Conservation (phyloP, 2,329 filamentous ascomycete species). For the Plenodomus lindquistii region DNA sequence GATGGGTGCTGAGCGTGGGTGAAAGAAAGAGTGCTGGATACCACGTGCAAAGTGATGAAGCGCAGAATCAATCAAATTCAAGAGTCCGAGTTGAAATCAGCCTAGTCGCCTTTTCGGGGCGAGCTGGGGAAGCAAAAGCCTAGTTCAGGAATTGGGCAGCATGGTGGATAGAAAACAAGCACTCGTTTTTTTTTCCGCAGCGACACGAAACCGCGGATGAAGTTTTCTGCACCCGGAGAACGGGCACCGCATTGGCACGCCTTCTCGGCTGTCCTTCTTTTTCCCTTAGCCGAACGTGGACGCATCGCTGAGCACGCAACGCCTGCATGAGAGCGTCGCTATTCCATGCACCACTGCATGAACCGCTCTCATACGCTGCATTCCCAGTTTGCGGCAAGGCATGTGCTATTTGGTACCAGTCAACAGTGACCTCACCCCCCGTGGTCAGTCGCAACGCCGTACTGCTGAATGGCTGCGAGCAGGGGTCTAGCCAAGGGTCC, state of each 20-base stretch:
- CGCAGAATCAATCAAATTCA: slow-evolving; percentile 4
- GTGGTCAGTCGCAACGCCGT: slow-evolving; percentile 9
- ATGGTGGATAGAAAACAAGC: slow-evolving; percentile 31
- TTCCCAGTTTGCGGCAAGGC: slow-evolving; percentile 1
- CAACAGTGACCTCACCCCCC: background rate
- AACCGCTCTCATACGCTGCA: background rate
- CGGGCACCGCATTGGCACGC: slow-evolving; percentile 1
- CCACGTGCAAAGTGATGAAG: background rate
- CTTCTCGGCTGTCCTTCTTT: slow-evolving; percentile 18
- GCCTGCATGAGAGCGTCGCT: background rate
- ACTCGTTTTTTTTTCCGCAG: slow-evolving; percentile 12
- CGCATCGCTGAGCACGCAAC: background rate
- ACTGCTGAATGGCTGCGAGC: slow-evolving; percentile 12
- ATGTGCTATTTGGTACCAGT: background rate
- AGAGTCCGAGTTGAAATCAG: slow-evolving; percentile 4
- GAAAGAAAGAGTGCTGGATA: background rate
- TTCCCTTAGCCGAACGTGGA: slow-evolving; percentile 9
- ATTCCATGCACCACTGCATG: slow-evolving; percentile 14
- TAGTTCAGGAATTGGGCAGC: slow-evolving; percentile 38
- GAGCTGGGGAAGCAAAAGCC: slow-evolving; percentile 21
- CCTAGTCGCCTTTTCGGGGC: slow-evolving; percentile 9
- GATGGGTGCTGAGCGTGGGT: background rate
- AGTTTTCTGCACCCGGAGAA: slow-evolving; percentile 28
- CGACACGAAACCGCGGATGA: slow-evolving; percentile 16
- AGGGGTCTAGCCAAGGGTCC: slow-evolving; percentile 4